Percentiles rank a stretch among this genome's conserved stretches.
These are phyloP conservation scores for Ploettnerulaceae sp. DNA, from an alignment of 2,329 filamentous ascomycete genomes.

Conservation along the genomic window DNA sequence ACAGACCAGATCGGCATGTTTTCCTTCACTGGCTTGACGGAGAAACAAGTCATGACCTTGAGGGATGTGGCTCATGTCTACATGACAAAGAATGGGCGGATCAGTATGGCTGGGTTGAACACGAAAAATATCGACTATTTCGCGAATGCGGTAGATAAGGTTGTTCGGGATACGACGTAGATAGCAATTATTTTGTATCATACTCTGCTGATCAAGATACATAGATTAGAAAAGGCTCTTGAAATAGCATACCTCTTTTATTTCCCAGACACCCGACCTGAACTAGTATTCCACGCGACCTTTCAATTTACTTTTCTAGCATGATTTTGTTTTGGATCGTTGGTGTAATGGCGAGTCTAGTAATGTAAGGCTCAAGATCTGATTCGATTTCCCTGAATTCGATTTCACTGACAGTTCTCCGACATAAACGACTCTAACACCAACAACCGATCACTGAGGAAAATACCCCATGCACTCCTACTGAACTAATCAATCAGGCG, in stretches of 20 bases:
- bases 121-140: conserved; percentile 90
- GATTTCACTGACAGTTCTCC: too few species aligned
- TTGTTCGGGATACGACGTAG: conserved; percentile 47
- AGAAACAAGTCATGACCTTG: conserved; percentile 68
- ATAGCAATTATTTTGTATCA: not conserved
- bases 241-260: not conserved
- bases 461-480: too few species aligned
- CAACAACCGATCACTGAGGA: too few species aligned
- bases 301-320: too few species aligned
- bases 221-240: not conserved
- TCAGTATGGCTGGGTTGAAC: conserved; percentile 98
- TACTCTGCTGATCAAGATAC: not conserved
- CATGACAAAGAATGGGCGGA: conserved; percentile 96
- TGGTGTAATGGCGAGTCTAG: too few species aligned
- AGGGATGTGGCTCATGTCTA: conserved; percentile 71
- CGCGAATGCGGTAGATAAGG: conserved; percentile 80
- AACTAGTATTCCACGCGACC: too few species aligned
- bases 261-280: too few species aligned
- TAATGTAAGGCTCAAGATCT: too few species aligned
- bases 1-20: conserved; percentile 99
- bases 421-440: too few species aligned
- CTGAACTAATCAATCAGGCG: too few species aligned
- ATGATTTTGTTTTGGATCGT: too few species aligned
- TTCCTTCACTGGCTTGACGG: conserved; percentile 78
- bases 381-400: too few species aligned